phyloP scores from a whole-genome alignment of 371 early-diverging fungal species.

The Rhizopus sp. region DNA sequence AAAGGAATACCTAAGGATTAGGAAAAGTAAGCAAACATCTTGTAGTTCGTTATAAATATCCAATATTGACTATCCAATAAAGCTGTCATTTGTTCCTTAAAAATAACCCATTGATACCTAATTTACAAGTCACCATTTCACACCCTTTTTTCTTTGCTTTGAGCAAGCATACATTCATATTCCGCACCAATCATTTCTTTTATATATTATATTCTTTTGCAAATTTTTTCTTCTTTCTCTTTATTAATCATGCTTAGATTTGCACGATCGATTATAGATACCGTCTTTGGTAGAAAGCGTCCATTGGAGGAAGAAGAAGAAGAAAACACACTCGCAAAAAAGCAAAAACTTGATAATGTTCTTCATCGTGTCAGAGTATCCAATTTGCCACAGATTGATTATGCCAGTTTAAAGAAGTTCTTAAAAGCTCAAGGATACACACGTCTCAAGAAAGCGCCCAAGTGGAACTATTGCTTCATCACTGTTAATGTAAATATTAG shows the following conservation, averaged over 20 bases:
- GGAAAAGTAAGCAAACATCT: no score
- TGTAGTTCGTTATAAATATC: no score
- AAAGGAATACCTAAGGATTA: no score
- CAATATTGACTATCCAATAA: no score
- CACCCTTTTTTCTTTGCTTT: no score
- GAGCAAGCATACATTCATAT: neutral
- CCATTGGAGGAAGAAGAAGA: constrained; percentile 17
- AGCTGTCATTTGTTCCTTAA: no score
- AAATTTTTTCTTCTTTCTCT: constrained; percentile 4
- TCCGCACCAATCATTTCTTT: neutral
- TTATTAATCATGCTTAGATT: constrained; percentile 18
- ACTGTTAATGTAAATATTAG: constrained; percentile 42
- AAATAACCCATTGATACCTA: no score
- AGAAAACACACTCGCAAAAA: constrained; percentile 12
- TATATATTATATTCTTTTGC: constrained; percentile 3
- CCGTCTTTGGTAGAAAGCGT: constrained; percentile 22
- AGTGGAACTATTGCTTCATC: constrained; percentile 43
- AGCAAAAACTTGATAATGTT: constrained; percentile 9
- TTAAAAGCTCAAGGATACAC: constrained; percentile 30
- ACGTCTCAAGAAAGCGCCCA: constrained; percentile 51
- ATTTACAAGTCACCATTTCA: no score
- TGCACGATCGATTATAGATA: constrained; percentile 22
- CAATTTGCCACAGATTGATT: constrained; percentile 36
- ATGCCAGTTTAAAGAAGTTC: constrained; percentile 26
- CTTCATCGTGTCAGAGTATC: constrained; percentile 39